These are phyloP conservation scores for Cutaneotrichosporon cutaneum DNA, from an alignment of 1,284 basidiomycete genomes.

Conservation along the genomic window DNA sequence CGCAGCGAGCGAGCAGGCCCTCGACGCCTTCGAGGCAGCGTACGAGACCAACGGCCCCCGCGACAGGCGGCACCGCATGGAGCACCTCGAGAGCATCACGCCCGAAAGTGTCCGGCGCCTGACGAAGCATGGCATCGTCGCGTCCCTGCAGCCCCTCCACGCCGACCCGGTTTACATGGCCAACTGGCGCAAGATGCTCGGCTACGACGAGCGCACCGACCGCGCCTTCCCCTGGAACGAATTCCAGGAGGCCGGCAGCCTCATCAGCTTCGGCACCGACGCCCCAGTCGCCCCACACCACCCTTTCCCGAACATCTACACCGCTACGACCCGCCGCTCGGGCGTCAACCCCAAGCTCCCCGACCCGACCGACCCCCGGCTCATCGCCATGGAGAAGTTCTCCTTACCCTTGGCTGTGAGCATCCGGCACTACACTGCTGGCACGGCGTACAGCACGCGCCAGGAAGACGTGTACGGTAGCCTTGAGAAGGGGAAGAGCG, in stretches of 20 bases:
- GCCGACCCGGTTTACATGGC: conserved; percentile 33
- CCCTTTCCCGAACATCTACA: conserved; percentile 35
- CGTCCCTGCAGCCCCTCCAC: conserved; percentile 38
- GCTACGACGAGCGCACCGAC: conserved; percentile 29
- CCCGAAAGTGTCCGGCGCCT: conserved; percentile 28
- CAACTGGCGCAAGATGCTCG: conserved; percentile 32
- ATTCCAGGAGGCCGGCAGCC: conserved; percentile 25
- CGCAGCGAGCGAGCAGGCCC: conserved; percentile 34
- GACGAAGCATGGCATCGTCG: conserved; percentile 29
- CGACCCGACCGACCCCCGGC: conserved; percentile 13
- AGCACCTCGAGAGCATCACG: conserved; percentile 37
- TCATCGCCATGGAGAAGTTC: conserved; percentile 19
- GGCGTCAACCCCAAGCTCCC: conserved; percentile 23
- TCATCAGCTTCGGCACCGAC: conserved; percentile 36
- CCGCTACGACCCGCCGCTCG: conserved; percentile 33
- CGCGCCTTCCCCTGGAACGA: conserved; percentile 36
- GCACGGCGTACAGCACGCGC: conserved; percentile 25
- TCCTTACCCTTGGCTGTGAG: conserved; percentile 21
- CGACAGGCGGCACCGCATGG: conserved; percentile 32
- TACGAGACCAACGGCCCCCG: conserved; percentile 23
- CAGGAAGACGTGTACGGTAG: conserved; percentile 24
- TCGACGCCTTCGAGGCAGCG: conserved; percentile 34
- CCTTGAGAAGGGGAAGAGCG: conserved; percentile 30
- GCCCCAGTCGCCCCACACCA: conserved; percentile 35
- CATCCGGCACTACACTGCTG: conserved; percentile 29